Evolutionary conservation across 2,329 filamentous ascomycete species (phyloP).

Genomic region (Epichloe bromicola): DNA sequence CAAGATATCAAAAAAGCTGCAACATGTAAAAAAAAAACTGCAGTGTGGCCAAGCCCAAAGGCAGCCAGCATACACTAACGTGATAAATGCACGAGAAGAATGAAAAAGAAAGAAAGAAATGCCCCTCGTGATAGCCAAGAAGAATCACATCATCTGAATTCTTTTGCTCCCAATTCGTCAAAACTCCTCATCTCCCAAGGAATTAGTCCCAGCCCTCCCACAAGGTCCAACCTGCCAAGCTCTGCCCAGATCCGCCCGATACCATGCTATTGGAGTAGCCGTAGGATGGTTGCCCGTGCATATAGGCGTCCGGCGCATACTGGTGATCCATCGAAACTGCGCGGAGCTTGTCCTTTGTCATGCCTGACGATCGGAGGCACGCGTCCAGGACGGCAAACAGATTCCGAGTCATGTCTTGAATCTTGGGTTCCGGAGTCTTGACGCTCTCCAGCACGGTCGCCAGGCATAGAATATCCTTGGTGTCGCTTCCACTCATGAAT

Average conservation of each 20-base stretch:
- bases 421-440: conserved; percentile 26
- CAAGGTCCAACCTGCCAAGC: conserved; percentile 23
- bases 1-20: neutral
- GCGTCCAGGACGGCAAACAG: conserved; percentile 31
- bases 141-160: too few species aligned
- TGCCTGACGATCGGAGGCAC: conserved; percentile 30
- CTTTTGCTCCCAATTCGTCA: too few species aligned
- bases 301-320: conserved; percentile 1
- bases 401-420: conserved; percentile 28
- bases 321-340: conserved; percentile 1
- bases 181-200: neutral
- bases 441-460: conserved; percentile 34
- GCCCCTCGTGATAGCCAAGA: neutral
- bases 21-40: neutral
- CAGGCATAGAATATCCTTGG: conserved; percentile 38
- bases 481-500: conserved; percentile 34
- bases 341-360: conserved; percentile 23
- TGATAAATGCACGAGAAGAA: neutral
- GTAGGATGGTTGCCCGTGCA: conserved; percentile 15
- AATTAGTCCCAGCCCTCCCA: conserved; percentile 27
- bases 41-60: neutral
- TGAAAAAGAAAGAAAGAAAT: neutral
- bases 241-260: conserved; percentile 14
- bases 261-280: conserved; percentile 18
- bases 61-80: neutral